Percentiles rank a stretch among this genome's conserved stretches.
Evolutionary conservation across 2,329 filamentous ascomycete genomes (phyloP).

Genomic region (Neoscytalidium dimidiatum): DNA sequence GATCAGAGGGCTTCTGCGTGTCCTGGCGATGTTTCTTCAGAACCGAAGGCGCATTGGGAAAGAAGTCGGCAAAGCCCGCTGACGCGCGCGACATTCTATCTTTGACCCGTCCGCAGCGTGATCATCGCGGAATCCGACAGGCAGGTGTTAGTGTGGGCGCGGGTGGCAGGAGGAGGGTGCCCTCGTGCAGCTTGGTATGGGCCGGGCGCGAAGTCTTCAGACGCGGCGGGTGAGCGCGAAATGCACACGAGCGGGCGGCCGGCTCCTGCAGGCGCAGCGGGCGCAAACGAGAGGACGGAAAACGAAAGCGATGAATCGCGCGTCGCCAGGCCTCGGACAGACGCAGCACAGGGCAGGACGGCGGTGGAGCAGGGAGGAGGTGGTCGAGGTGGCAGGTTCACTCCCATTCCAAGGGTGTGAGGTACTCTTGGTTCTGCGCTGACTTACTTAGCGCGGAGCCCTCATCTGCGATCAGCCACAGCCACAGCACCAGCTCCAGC

Average conservation of each 20-base stretch:
- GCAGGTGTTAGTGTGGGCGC: neutral
- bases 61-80: constrained; percentile 84
- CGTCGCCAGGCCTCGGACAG: neutral
- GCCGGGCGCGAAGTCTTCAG: constrained; percentile 18
- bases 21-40: constrained; percentile 49
- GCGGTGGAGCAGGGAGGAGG: neutral
- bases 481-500: neutral
- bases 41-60: constrained; percentile 73
- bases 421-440: constrained; percentile 2
- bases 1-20: constrained; percentile 14
- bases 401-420: constrained; percentile 16
- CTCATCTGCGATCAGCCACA: constrained; percentile 2
- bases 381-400: constrained; percentile 11
- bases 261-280: constrained; percentile 2
- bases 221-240: constrained; percentile 27
- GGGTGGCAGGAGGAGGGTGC: neutral
- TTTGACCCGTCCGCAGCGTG: constrained; percentile 28
- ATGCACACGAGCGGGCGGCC: constrained; percentile 23
- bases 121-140: constrained; percentile 26
- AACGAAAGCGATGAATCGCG: constrained; percentile 2
- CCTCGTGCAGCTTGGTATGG: constrained; percentile 15
- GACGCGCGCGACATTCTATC: constrained; percentile 71
- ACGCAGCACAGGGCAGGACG: constrained; percentile 2
- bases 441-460: neutral
- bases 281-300: neutral